Evolutionary conservation across 306 rosid species (phyloP).

Genomic region (Mimosa bimucronata): DNA sequence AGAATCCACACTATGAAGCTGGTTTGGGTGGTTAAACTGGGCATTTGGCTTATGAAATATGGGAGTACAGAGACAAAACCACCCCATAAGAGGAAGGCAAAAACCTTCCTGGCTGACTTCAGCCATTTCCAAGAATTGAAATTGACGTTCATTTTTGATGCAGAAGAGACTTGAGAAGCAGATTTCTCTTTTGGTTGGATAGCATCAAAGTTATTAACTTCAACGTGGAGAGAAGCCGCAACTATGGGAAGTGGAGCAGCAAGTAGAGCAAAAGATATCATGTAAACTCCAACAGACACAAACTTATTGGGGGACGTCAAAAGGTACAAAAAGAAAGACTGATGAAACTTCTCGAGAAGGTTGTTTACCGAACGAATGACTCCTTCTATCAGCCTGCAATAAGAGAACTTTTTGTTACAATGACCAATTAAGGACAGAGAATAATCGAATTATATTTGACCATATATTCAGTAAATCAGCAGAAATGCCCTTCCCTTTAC

Average conservation of each 20-base stretch:
- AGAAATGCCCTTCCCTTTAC: conserved; percentile 7
- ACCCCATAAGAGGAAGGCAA: conserved; percentile 84
- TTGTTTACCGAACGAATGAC: conserved; percentile 87
- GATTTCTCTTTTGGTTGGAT: conserved; percentile 41
- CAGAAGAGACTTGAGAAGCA: conserved; percentile 39
- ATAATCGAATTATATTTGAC: conserved; percentile 9
- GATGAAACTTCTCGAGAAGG: conserved; percentile 96
- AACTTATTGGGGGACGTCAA: conserved; percentile 84
- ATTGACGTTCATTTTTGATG: conserved; percentile 43
- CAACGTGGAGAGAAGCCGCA: conserved; percentile 76
- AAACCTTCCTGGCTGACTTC: conserved; percentile 71
- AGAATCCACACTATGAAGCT: conserved; percentile 64
- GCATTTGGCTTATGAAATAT: conserved; percentile 66
- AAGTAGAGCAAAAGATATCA: conserved; percentile 89
- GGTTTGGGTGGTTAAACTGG: conserved; percentile 51
- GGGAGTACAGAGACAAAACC: conserved; percentile 74
- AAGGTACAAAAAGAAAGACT: conserved; percentile 88
- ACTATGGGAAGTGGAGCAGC: conserved; percentile 87
- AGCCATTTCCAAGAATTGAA: conserved; percentile 83
- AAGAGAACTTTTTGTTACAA: conserved; percentile 35
- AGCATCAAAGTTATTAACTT: conserved; percentile 45
- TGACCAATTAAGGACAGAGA: conserved; percentile 27
- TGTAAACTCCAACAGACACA: conserved; percentile 94
- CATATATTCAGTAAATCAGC: not conserved
- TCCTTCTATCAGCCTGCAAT: conserved; percentile 91